Evolutionary conservation across 371 early-diverging fungal species (phyloP), one percentile per base, ranked within the genome.

Genomic region (Choanephora cucurbitarum): DNA sequence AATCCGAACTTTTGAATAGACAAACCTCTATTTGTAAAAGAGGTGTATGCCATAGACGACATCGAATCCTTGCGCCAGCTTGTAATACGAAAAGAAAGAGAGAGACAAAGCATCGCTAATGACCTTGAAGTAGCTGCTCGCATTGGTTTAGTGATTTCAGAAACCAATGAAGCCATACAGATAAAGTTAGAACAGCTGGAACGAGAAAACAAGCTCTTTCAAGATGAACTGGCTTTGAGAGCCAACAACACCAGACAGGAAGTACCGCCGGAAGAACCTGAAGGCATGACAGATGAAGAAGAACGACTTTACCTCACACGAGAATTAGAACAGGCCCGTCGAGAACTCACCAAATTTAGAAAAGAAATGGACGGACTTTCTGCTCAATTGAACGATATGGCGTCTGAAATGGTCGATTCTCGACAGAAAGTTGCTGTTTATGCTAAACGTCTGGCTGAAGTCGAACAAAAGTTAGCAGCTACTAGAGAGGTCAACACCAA

Each of bases 81-180:
- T 32, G 60, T 86, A 18, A 78, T 84, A 52, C 69, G 79, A 54
- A 86, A 86, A 69, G 87, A 86, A 64, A 80, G 83, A 65, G 87
- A 86, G 54, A 77, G 79, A 59, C 77, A 80, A 37, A 70, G 73
- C 18, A 77, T 86, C 14, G 79, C 82, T n/a, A 73, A 78, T 47
- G 83, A 86, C 58, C 57, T 86, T 32, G 85, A 86, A 57, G 80
- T 84, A 18, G 87, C 87, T 22, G 87, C 87, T 44, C 79, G 83
- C 41, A 66, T 86, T 52, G 87, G 87, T 6, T 66, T 86, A 8
- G 85, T 79, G 37, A 77, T 86, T 24, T 84, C 84, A 44, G 82
- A 83, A 63, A 80, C 82, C 44, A 80, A 84, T 46, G 85, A 86
- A 66, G 77, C 84, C 21, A 61, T 81, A 15, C 81, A 83, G 62